Evolutionary conservation across 2,329 filamentous ascomycete genomes (phyloP), one percentile per base, ranked within the genome.

Genomic region (Xylariaceae sp.): DNA sequence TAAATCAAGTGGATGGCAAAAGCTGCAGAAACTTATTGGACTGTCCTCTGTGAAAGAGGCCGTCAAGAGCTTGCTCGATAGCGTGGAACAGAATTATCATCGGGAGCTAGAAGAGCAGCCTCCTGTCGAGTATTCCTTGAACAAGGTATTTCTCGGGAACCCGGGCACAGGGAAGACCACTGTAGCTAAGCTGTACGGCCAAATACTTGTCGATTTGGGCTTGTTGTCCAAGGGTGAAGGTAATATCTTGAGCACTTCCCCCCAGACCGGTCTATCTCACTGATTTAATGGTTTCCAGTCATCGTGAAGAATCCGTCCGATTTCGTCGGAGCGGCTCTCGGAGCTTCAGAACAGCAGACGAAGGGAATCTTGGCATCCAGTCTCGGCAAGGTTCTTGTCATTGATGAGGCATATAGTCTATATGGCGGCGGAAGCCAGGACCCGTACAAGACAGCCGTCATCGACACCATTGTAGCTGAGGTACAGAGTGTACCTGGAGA

Each of bases 331-430:
- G 63, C 61, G 8, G 67, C 56, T 0, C 46, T 91, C 0, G 87
- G 87, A 0, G 66, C 73, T 2, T 89, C 86, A 0, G 86, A 91
- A 57, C 67, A 73, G 2, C 78, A 81, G 26, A 90, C 86, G 0
- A 90, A 87, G 49, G 81, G 69, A 0, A 89, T 90, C 6, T 68
- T 91, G 0, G 78, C 76, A 0, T 65, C 79, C 0, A 80, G 83
- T 0, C 49, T 74, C 0, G 87, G 87, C 0, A 91, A 90, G 49
- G 84, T 90, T 0, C 71, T 91, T 0, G 77, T 91, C 12, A 89
- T 91, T 3, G 87, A 91, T 47, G 87, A 93, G 55, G 86, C 86
- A 0, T 90, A 91, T 48, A 79, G 80, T 26, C 68, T 91, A 0
- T 76, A 71, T 34, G 61, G 64, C 1, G 66, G 66, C 0, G 22